Conservation (phyloP, 352 stramenopile species). For the Phytophthora megakarya region DNA sequence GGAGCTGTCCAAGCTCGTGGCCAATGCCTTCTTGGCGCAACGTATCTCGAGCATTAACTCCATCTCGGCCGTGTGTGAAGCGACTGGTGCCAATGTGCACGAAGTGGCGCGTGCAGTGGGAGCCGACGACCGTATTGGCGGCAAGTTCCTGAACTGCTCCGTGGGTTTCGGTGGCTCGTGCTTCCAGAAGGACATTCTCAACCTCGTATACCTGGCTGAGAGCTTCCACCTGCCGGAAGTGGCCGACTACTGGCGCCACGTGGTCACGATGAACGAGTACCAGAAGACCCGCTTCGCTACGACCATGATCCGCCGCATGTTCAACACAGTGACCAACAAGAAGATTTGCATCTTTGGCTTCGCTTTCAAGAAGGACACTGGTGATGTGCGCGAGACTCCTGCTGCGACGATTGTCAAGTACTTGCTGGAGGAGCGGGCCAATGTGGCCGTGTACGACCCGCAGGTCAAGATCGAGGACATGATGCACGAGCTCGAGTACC, state of each 20-base stretch:
- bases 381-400: constrained; percentile 98
- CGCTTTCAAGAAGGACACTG: constrained; percentile 99
- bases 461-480: constrained; percentile 97
- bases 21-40: constrained; percentile 99
- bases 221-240: constrained; percentile 98
- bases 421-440: constrained; percentile 95
- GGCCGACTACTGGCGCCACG: constrained; percentile 98
- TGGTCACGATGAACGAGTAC: constrained; percentile 99
- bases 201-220: constrained; percentile 99
- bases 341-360: constrained; percentile 99
- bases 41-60: constrained; percentile 99
- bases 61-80: constrained; percentile 99
- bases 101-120: constrained; percentile 98
- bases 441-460: constrained; percentile 98
- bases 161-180: constrained; percentile 97
- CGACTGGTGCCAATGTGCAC: constrained; percentile 97
- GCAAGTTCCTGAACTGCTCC: constrained; percentile 97
- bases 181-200: constrained; percentile 95
- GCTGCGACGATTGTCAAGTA: constrained; percentile 97
- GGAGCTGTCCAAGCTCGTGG: constrained; percentile 99
- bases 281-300: constrained; percentile 99
- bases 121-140: constrained; percentile 97
- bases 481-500: constrained; percentile 78
- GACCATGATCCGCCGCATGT: constrained; percentile 98
- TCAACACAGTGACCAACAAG: constrained; percentile 99